Conservation (phyloP, 768 basidiomycete species). For the Lenzites betulinus region DNA sequence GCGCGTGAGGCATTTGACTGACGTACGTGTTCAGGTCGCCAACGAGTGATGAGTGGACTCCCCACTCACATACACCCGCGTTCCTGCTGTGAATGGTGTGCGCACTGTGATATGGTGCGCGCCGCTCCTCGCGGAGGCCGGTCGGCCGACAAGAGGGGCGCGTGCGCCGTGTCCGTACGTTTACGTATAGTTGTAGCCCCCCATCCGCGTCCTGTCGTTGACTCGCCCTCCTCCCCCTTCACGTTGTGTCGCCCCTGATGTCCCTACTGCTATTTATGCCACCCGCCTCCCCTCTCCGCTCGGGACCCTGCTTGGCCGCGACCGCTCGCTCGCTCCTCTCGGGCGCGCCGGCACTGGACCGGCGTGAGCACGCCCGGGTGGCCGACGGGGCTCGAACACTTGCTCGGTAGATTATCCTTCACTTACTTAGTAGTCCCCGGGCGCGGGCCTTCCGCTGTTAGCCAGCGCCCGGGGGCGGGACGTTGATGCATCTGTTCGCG, state of each 20-base stretch:
- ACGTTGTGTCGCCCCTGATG: background rate
- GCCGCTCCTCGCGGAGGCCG: conserved; percentile 3
- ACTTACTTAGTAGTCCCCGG: no score
- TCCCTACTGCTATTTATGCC: conserved; percentile 6
- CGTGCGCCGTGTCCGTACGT: background rate
- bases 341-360: background rate
- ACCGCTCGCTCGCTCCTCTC: background rate
- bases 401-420: no score
- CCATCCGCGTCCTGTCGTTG: conserved; percentile 22
- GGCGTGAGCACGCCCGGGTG: no score
- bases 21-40: conserved; percentile 1
- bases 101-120: background rate
- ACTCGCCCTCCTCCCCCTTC: conserved; percentile 2
- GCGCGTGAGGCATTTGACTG: background rate
- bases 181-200: background rate
- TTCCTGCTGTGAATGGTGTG: conserved; percentile 6
- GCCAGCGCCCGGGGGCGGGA: no score
- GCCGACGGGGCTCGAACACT: no score
- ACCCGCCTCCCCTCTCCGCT: background rate
- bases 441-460: no score
- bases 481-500: no score
- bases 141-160: conserved; percentile 7
- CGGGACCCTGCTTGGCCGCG: no score
- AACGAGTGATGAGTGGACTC: conserved; percentile 13
- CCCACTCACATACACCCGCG: background rate